Conservation (phyloP, 2,329 filamentous ascomycete genomes). For the Xylariaceae sp. region DNA sequence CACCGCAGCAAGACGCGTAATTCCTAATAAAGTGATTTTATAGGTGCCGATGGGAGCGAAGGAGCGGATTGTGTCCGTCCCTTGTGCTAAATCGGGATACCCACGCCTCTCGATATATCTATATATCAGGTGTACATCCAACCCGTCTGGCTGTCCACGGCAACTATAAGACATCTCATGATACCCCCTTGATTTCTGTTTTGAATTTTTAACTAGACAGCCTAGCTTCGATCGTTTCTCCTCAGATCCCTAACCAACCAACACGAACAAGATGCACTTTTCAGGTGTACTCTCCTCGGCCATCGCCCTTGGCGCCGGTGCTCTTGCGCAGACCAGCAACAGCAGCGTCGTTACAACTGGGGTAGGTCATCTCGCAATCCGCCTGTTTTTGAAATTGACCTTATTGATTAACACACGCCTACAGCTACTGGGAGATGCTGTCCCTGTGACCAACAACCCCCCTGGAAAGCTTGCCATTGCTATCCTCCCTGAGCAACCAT, state of each 20-base stretch:
- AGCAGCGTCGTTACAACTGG: too few relatives aligned
- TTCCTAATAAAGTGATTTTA: too few relatives aligned
- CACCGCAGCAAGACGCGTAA: too few relatives aligned
- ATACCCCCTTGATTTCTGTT: too few relatives aligned
- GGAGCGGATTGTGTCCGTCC: neutral
- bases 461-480: constrained; percentile 51
- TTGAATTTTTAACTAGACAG: too few relatives aligned
- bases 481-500: constrained; percentile 49
- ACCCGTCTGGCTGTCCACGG: too few relatives aligned
- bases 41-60: too few relatives aligned
- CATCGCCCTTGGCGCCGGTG: constrained; percentile 23
- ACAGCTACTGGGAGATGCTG: constrained; percentile 46
- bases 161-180: too few relatives aligned
- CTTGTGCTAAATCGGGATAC: neutral
- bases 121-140: too few relatives aligned
- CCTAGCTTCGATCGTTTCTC: too few relatives aligned
- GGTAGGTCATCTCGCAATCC: constrained; percentile 21
- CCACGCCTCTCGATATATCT: neutral
- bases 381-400: neutral
- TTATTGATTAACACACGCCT: constrained; percentile 16
- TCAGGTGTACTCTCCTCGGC: constrained; percentile 28
- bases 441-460: constrained; percentile 53
- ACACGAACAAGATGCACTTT: constrained; percentile 26
- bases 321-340: constrained; percentile 28
- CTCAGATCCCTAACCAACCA: too few relatives aligned